Evolutionary conservation across 2,329 filamentous ascomycete genomes (phyloP), one percentile per base, ranked within the genome.

Genomic region (Bisporella sp.): DNA sequence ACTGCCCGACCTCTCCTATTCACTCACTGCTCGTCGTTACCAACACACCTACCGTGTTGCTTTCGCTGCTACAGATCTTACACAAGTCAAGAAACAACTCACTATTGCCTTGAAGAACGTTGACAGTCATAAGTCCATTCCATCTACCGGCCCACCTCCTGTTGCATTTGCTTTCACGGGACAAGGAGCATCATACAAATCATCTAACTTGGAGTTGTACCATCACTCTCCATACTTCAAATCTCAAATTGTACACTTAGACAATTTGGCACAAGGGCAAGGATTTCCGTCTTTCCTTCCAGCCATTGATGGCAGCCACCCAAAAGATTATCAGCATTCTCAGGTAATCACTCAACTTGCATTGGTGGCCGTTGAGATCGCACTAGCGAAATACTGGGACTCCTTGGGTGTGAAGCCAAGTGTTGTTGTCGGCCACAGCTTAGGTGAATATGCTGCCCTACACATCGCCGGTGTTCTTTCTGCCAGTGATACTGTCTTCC

Each of bases 391-490:
- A 32, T 66, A 79, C 1, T 82, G 78, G 78, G 61, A 52, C 9
- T 75, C 73, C 1, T 78, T 75, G 72, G 77, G 76, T 31, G 66
- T 82, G 47, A 68, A 64, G 42, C 78, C 78, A 4, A 73, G 75
- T 21, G 77, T 70, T 5, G 77, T 81, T 1, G 63, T 81, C 12
- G 78, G 78, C 31, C 78, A 80, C 66, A 87, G 82, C 58, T 69
- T 89, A 29, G 85, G 85, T 48, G 84, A 89, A 64, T 88, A 87
- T 59, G 83, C 85, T 35, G 85, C 85, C 33, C 76, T 89, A 11
- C 76, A 85, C 59, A 75, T 81, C 31, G 82, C 85, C 8, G 85
- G 83, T 46, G 84, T 88, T n/a, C 71, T 88, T 31, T 85, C 82
- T n/a, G 81, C 78, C 31, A 80, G 78, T 58, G 84, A 89, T 62